Base-by-base conservation (phyloP, 495 filamentous ascomycete species). In the Podospora pseudocomata region DNA sequence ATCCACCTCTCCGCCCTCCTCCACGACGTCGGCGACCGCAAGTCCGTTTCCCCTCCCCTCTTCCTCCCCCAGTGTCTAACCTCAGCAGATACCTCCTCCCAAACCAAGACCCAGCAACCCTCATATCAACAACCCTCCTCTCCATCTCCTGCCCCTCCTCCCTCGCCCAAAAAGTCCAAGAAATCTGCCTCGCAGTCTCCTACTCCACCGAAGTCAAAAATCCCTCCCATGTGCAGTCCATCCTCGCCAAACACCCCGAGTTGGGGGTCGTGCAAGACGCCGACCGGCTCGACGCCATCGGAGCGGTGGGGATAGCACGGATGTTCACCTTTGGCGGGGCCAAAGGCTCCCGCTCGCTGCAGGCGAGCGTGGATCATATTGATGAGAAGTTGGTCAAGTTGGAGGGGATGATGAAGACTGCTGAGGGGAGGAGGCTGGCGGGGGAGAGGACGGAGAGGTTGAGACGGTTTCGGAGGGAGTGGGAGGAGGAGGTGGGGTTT, bases 231-330 rank as follows among this genome's bases (percentile, higher is more conserved):
- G 85, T 91, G 0, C 76, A 77, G 1, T 71, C 72, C 0, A 76
- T 92, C 5, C 79, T 95, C 15, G 71, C 75, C 5, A 65, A 81
- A 44, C 80, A 90, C 74, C 91, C 89, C 0, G 93, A 97, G 78
- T 80, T 97, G 5, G 92, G 71, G 0, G 85, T 96, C 58, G 93
- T 97, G 15, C 94, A 97, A 77, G 93, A 97, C 78, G 94, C 93
- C 2, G 94, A 97, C 80, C 83, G 93, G 9, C 80, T 97, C 54
- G 93, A 97, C 83, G 92, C 94, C 3, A 86, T 97, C 71, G 94
- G 94, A 2, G 92, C 91, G 0, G 83, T 97, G 61, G 93, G 93
- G 3, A 87, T 97, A 65, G 94, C 86, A 2, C 77, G 94, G 55
- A 84, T 86, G 58, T 96, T 97, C 77, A 89, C 91, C 2, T 96